A percentile compares a stretch with the other conserved stretches of the same genome.
Conservation (phyloP, 768 basidiomycete species). For the Rhizopogon vulgaris region DNA sequence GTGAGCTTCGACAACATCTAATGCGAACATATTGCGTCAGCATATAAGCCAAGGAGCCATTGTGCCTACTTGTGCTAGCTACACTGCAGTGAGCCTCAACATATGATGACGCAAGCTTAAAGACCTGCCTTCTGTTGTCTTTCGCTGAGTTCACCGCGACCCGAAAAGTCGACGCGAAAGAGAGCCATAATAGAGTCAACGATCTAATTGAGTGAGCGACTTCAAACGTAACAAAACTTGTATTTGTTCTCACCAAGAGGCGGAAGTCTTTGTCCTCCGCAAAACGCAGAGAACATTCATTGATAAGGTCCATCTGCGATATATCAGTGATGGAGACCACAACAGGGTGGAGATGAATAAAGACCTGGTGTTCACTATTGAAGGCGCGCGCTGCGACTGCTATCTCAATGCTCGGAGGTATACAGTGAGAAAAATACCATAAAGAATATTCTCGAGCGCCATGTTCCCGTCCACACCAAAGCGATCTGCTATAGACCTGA, state of each 20-base stretch:
- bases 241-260: constrained; percentile 44
- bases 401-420: constrained; percentile 4
- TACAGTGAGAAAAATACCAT: constrained; percentile 42
- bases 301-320: constrained; percentile 81
- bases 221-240: neutral
- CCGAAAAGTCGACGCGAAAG: constrained; percentile 90
- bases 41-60: constrained; percentile 3
- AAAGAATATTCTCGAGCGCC: constrained; percentile 88
- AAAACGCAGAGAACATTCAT: constrained; percentile 81
- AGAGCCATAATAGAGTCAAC: constrained; percentile 97
- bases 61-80: constrained; percentile 73
- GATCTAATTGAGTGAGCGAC: constrained; percentile 45
- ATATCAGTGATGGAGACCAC: constrained; percentile 5
- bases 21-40: neutral
- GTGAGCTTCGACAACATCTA: constrained; percentile 89
- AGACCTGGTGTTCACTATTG: constrained; percentile 88
- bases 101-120: neutral
- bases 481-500: constrained; percentile 84
- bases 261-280: constrained; percentile 85
- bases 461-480: constrained; percentile 90
- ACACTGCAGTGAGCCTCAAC: constrained; percentile 11
- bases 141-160: constrained; percentile 90
- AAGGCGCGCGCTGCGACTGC: constrained; percentile 66
- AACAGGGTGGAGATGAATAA: neutral
- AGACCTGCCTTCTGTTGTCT: constrained; percentile 76